Evolutionary conservation across 1,139 yeast genomes (phyloP).

Genomic region (Nadsonia starkeyi-henricii): DNA sequence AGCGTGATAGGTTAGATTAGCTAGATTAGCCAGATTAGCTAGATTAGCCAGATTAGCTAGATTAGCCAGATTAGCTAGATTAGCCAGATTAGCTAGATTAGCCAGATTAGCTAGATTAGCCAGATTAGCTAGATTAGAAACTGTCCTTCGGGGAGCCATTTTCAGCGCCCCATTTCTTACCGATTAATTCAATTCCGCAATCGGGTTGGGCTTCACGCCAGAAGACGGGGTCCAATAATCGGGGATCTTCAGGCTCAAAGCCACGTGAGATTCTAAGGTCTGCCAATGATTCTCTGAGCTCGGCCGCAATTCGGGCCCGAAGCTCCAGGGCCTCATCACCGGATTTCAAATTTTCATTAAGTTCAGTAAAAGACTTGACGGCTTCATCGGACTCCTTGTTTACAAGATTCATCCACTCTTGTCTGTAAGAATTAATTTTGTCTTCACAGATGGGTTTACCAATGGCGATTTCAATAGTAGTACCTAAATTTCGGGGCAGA

Average conservation of each 20-base stretch:
- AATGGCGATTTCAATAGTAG: slow-evolving; percentile 52
- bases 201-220: slow-evolving; percentile 35
- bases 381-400: slow-evolving; percentile 26
- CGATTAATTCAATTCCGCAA: neutral
- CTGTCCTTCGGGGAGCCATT: neutral
- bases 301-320: slow-evolving; percentile 58
- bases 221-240: slow-evolving; percentile 53
- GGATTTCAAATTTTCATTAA: slow-evolving; percentile 44
- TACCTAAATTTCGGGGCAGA: slow-evolving; percentile 55
- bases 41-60: too few relatives aligned
- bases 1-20: too few relatives aligned
- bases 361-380: slow-evolving; percentile 25
- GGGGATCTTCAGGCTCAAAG: slow-evolving; percentile 27
- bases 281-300: slow-evolving; percentile 50
- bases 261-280: slow-evolving; percentile 41
- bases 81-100: too few relatives aligned
- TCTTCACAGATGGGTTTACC: slow-evolving; percentile 61
- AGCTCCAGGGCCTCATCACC: slow-evolving; percentile 52
- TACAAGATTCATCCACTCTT: slow-evolving; percentile 55
- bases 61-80: too few relatives aligned
- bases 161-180: neutral
- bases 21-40: too few relatives aligned
- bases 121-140: too few relatives aligned
- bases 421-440: slow-evolving; percentile 44
- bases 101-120: too few relatives aligned